phyloP scores from a whole-genome alignment of 116 monocot species.

The Dioscorea cayenensis region DNA sequence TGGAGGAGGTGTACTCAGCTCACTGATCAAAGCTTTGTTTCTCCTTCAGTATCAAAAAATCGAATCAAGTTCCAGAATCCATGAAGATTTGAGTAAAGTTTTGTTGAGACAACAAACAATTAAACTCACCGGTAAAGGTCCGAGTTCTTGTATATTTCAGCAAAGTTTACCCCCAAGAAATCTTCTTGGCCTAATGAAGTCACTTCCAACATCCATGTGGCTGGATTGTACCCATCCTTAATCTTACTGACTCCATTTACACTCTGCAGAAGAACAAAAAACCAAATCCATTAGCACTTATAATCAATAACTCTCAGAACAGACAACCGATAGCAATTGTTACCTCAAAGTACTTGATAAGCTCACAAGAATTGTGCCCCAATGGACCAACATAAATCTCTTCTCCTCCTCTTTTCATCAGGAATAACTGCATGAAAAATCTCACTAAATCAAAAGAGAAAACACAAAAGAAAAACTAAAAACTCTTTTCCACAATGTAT shows the following conservation, averaged over 20 bases:
- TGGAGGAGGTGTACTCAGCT: slow-evolving; percentile 37
- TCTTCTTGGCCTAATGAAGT: slow-evolving; percentile 46
- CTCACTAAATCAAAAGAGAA: not conserved
- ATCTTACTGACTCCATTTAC: slow-evolving; percentile 34
- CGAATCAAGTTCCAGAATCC: not conserved
- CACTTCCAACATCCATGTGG: slow-evolving; percentile 67
- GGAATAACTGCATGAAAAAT: slow-evolving; percentile 42
- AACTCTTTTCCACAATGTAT: not conserved
- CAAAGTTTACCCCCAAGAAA: slow-evolving; percentile 40
- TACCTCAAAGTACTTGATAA: slow-evolving; percentile 75
- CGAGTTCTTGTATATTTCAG: slow-evolving; percentile 49
- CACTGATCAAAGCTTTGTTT: slow-evolving; percentile 45
- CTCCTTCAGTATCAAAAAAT: slow-evolving; percentile 29
- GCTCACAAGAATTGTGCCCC: slow-evolving; percentile 48
- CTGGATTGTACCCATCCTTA: slow-evolving; percentile 59
- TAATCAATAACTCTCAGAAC: too few relatives aligned
- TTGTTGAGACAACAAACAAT: not conserved
- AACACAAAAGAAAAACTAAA: not conserved
- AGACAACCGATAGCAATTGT: not conserved
- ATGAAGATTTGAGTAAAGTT: not conserved
- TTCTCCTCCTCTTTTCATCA: slow-evolving; percentile 70
- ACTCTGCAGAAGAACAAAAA: not conserved
- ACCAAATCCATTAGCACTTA: too few relatives aligned
- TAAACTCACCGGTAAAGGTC: slow-evolving; percentile 26
- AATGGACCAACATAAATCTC: slow-evolving; percentile 80